phyloP scores from a whole-genome alignment of 805 yeast species.

The Torulaspora quercuum region DNA sequence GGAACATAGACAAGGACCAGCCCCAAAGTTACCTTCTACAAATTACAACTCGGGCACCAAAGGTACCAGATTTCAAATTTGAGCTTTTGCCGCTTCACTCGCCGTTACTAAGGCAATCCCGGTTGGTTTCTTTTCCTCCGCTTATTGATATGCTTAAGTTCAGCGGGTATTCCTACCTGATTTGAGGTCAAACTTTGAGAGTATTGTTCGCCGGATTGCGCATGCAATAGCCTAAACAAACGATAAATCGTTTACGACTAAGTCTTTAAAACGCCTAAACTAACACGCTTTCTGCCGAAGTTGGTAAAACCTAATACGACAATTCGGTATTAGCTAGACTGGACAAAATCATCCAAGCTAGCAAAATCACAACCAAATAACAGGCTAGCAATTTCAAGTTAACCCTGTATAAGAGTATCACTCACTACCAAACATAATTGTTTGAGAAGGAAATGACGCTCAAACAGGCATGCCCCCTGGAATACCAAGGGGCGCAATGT shows the following conservation, averaged over 20 bases:
- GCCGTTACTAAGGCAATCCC: constrained; percentile 45
- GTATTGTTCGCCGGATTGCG: constrained; percentile 19
- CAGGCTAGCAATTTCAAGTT: constrained; percentile 34
- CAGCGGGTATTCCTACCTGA: constrained; percentile 43
- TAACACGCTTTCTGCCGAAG: constrained; percentile 13
- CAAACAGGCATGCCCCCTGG: constrained; percentile 41
- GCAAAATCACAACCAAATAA: constrained; percentile 13
- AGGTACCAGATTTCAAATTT: constrained; percentile 42
- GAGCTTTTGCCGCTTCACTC: constrained; percentile 42
- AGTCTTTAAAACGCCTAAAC: constrained; percentile 10
- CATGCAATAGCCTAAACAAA: constrained; percentile 3
- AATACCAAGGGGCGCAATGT: constrained; percentile 44
- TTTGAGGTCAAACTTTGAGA: constrained; percentile 39
- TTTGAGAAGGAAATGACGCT: constrained; percentile 41
- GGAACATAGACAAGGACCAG: constrained; percentile 38
- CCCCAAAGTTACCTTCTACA: constrained; percentile 37
- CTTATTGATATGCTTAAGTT: constrained; percentile 45
- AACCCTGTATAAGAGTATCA: constrained; percentile 30
- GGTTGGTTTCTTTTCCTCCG: constrained; percentile 46
- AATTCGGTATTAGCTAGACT: constrained; percentile 16
- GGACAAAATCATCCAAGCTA: constrained; percentile 16
- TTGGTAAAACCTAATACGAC: constrained; percentile 27
- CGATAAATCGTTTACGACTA: neutral
- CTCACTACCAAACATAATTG: constrained; percentile 35
- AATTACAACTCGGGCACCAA: constrained; percentile 41